A percentile compares a stretch with the other conserved stretches of the same genome.
phyloP scores from a whole-genome alignment of 495 filamentous ascomycete species.

The Lasiosphaeris hirsuta region DNA sequence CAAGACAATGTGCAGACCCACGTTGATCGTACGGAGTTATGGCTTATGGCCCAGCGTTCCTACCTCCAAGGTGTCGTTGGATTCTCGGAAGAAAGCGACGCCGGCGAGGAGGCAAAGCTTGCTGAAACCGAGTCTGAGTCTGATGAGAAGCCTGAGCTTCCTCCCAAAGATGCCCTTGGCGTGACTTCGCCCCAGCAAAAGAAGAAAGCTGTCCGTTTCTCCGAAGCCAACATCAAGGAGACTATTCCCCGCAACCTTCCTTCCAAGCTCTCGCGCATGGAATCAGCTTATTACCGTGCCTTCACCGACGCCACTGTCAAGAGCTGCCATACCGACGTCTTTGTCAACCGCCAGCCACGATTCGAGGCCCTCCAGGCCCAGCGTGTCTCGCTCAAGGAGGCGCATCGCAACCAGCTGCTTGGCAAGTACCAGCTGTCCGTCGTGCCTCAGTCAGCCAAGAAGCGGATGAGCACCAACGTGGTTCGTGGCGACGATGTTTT shows the following conservation, averaged over 20 bases:
- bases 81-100: slow-evolving; percentile 30
- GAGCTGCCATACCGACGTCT: slow-evolving; percentile 64
- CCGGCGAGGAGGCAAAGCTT: slow-evolving; percentile 15
- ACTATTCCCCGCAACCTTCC: slow-evolving; percentile 41
- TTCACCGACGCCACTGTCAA: slow-evolving; percentile 68
- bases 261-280: slow-evolving; percentile 52
- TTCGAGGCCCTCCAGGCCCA: slow-evolving; percentile 86
- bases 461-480: slow-evolving; percentile 57
- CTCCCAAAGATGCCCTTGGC: slow-evolving; percentile 26
- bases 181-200: slow-evolving; percentile 36
- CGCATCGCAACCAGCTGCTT: slow-evolving; percentile 67
- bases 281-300: slow-evolving; percentile 87
- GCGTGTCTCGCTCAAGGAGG: slow-evolving; percentile 61
- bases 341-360: slow-evolving; percentile 76
- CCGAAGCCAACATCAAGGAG: slow-evolving; percentile 52
- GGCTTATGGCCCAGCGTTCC: slow-evolving; percentile 74
- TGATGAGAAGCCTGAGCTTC: slow-evolving; percentile 23
- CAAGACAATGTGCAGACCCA: slow-evolving; percentile 60
- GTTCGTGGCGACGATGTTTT: slow-evolving; percentile 53
- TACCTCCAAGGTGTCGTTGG: slow-evolving; percentile 75
- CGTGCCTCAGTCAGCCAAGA: slow-evolving; percentile 52
- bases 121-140: slow-evolving; percentile 22
- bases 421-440: slow-evolving; percentile 70
- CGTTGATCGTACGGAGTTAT: slow-evolving; percentile 74
- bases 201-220: slow-evolving; percentile 78